Evolutionary conservation across 1,284 basidiomycete genomes (phyloP).

Genomic region (Hypsizygus ulmarius): DNA sequence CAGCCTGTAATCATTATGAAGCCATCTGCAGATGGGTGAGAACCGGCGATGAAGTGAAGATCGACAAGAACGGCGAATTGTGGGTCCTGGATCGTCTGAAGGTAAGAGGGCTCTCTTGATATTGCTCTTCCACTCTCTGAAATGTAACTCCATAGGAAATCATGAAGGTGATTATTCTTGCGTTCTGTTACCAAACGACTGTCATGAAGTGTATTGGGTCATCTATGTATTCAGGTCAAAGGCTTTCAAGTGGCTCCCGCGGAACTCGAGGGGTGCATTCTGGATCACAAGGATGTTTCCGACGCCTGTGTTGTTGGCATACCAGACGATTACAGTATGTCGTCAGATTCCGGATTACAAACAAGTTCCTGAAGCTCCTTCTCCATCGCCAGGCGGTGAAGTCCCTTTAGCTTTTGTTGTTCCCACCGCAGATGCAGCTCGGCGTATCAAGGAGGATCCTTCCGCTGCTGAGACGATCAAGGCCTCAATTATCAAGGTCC

Average conservation of each 20-base stretch:
- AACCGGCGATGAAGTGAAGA: slow-evolving; percentile 66
- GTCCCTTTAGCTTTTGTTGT: slow-evolving; percentile 65
- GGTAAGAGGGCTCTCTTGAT: slow-evolving; percentile 29
- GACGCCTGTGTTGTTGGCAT: slow-evolving; percentile 77
- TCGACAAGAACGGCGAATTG: slow-evolving; percentile 55
- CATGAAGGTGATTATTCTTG: slow-evolving; percentile 39
- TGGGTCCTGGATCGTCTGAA: slow-evolving; percentile 71
- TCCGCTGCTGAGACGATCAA: slow-evolving; percentile 37
- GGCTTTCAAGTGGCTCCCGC: slow-evolving; percentile 70
- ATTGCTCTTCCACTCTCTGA: background rate
- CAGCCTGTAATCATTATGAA: background rate
- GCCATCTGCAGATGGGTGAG: slow-evolving; percentile 52
- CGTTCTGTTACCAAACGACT: background rate
- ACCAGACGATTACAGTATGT: slow-evolving; percentile 61
- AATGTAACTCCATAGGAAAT: slow-evolving; percentile 41
- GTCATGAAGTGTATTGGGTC: background rate
- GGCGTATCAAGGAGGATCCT: slow-evolving; percentile 32
- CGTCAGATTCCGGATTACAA: background rate
- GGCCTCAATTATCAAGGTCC: slow-evolving; percentile 46
- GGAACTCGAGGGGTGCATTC: slow-evolving; percentile 69
- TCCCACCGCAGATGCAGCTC: slow-evolving; percentile 41
- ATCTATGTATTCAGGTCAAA: slow-evolving; percentile 42
- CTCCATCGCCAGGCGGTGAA: slow-evolving; percentile 48
- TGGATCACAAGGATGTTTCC: slow-evolving; percentile 66
- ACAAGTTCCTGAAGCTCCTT: background rate